Evolutionary conservation across 495 filamentous ascomycete species (phyloP), one percentile per base, ranked within the genome.

Genomic region (Monascus purpureus): DNA sequence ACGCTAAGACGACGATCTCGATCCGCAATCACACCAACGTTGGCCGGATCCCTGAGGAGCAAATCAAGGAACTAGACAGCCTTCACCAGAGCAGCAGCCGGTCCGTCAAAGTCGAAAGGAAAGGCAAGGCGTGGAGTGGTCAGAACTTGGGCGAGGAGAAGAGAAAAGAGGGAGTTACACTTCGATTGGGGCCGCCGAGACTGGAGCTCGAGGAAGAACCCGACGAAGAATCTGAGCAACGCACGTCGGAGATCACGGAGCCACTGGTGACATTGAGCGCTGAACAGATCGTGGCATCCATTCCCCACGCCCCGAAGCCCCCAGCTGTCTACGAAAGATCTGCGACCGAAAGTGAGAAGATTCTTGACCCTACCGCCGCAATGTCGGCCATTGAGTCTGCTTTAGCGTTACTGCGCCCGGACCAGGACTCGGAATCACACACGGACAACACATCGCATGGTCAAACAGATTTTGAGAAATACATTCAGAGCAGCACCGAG

Each of bases 11-110:
- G 35, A 50, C 42, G 13, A 43, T 50, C 36, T 59, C 46, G 34
- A 53, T 50, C 12, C 50, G 46, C 29, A 45, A 46, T 30, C 48
- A 53, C 33, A 66, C 68, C 29, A 45, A 63, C 36, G 64, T 84
- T 35, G 82, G 82, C 37, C 71, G 80, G 31, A 78, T 88, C 8
- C 74, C 80, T 4, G 73, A 82, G 54, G 69, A 77, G 34, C 75
- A 83, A 25, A 59, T 88, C 22, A 69, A 75, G 39, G 68, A 75
- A 36, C 61, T 82, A 16, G 77, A 82, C 41, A 66, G 59, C 42
- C 60, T 66, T 6, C 73, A 80, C 39, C 69, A 17, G 8, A 72
- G 32, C 54, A 67, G 20, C 9, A 22, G 20, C 33, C 57, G 61
- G 39, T 74, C 75, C 4, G 52, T 61, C 25, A 62, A 55, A 33